A percentile compares a stretch with the other conserved stretches of the same genome.
phyloP scores from a whole-genome alignment of 345 rosid species.

The Carallia pectinifolia region DNA sequence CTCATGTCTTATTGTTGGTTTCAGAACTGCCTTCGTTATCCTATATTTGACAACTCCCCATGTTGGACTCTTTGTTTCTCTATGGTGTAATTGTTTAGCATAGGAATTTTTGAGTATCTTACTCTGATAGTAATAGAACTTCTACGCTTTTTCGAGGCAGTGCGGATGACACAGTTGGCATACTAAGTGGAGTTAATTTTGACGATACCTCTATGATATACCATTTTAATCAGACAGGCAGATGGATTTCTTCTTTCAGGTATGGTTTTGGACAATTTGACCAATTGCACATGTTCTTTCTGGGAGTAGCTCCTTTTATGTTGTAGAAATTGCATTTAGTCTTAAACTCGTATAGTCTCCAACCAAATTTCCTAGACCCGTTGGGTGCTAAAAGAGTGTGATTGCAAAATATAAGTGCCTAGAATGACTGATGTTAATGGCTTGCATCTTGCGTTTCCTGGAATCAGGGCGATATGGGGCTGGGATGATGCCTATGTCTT shows the following conservation, averaged over 20 bases:
- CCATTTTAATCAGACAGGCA: slow-evolving; percentile 61
- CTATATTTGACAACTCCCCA: neutral
- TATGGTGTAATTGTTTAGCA: neutral
- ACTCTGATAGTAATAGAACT: neutral
- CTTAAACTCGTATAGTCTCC: neutral
- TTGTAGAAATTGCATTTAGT: neutral
- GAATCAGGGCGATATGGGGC: slow-evolving; percentile 75
- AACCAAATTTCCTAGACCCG: neutral
- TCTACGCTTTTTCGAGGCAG: slow-evolving; percentile 28
- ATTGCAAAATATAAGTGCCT: neutral
- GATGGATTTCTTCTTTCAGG: slow-evolving; percentile 76
- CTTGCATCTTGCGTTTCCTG: neutral
- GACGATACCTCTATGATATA: slow-evolving; percentile 41
- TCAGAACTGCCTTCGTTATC: too few species aligned
- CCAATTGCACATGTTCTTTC: neutral
- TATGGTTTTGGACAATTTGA: slow-evolving; percentile 20
- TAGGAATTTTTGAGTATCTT: neutral
- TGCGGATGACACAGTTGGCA: slow-evolving; percentile 52
- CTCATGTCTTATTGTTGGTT: neutral
- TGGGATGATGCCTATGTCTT: slow-evolving; percentile 82
- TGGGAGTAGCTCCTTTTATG: too few species aligned
- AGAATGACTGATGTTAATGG: neutral
- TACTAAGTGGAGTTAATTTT: slow-evolving; percentile 52
- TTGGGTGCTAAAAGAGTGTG: too few species aligned
- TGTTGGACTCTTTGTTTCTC: neutral